phyloP scores from a whole-genome alignment of 768 basidiomycete species.

The Trametes cubensis region DNA sequence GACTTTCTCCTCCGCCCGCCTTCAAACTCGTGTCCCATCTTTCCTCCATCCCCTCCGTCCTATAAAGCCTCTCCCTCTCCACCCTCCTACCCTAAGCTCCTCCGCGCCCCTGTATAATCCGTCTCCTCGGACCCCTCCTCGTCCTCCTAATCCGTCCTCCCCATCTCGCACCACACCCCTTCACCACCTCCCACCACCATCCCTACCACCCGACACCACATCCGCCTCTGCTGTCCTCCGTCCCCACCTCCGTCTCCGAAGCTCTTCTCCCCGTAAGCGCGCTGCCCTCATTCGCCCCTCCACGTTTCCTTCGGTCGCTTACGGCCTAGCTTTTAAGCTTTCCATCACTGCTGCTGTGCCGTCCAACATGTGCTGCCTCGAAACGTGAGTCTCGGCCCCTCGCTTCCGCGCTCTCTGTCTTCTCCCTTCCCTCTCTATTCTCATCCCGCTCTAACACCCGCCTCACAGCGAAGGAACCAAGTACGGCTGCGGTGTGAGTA shows the following conservation, averaged over 20 bases:
- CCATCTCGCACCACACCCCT: constrained; percentile 1
- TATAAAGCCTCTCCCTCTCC: constrained; percentile 38
- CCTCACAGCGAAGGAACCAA: constrained; percentile 68
- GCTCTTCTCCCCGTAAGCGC: constrained; percentile 20
- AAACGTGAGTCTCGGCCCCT: constrained; percentile 36
- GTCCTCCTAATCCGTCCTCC: constrained; percentile 9
- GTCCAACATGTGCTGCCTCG: constrained; percentile 41
- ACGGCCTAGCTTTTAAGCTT: constrained; percentile 21
- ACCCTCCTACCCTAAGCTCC: constrained; percentile 20
- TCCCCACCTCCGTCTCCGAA: constrained; percentile 16
- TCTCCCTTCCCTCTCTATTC: constrained; percentile 8
- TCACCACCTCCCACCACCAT: constrained; percentile 6
- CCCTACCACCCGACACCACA: constrained; percentile 16
- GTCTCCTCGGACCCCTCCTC: constrained; percentile 13
- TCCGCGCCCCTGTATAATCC: constrained; percentile 20
- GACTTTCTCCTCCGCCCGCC: constrained; percentile 20
- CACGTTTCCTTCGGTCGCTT: constrained; percentile 21
- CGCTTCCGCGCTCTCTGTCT: constrained; percentile 21
- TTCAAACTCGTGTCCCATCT: constrained; percentile 14
- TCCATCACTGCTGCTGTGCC: constrained; percentile 23
- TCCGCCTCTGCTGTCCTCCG: constrained; percentile 19
- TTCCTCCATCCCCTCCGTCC: constrained; percentile 21
- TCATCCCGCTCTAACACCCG: constrained; percentile 30
- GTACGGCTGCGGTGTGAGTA: constrained; percentile 64
- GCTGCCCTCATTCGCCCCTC: constrained; percentile 16